These are phyloP conservation scores for Vickermania spadyakhi DNA, from an alignment of 208 protist genomes.

Conservation along the genomic window DNA sequence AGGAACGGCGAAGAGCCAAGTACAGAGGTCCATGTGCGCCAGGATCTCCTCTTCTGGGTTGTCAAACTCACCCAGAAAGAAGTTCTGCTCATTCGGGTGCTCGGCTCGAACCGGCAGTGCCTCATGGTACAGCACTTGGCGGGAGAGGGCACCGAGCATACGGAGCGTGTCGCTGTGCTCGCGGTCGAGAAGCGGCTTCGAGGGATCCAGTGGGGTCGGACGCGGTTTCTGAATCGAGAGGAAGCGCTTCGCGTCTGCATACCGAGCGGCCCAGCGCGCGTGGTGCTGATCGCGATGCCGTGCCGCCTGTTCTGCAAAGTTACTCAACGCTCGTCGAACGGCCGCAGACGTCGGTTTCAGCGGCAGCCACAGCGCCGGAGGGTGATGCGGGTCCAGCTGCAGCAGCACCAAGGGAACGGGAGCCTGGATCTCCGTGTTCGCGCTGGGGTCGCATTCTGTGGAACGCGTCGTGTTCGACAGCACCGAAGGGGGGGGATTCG, in stretches of 20 bases:
- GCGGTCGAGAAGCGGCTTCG: background rate
- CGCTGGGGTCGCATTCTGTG: too few species aligned
- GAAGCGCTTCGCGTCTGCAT: constrained; percentile 33
- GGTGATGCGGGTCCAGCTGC: constrained; percentile 79
- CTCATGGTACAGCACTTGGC: constrained; percentile 61
- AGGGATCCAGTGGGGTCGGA: constrained; percentile 8
- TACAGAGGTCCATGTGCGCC: constrained; percentile 81
- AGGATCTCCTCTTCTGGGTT: constrained; percentile 69
- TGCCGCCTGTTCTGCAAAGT: constrained; percentile 67
- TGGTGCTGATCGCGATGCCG: constrained; percentile 77
- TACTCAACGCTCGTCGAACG: constrained; percentile 71
- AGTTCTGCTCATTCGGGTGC: constrained; percentile 76
- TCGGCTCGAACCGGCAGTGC: constrained; percentile 45
- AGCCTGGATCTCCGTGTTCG: too few species aligned
- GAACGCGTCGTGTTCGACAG: too few species aligned
- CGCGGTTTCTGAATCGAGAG: constrained; percentile 67
- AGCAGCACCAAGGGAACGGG: constrained; percentile 57
- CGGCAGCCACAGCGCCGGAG: constrained; percentile 87
- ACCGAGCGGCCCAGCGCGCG: constrained; percentile 40
- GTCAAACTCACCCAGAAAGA: constrained; percentile 85
- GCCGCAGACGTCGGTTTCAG: constrained; percentile 66
- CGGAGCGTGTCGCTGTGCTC: constrained; percentile 50
- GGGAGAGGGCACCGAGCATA: constrained; percentile 69
- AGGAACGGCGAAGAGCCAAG: constrained; percentile 73
- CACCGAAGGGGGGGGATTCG: too few species aligned